Evolutionary conservation across 352 stramenopile genomes (phyloP).

Genomic region (Globisporangium recalcitrans): DNA sequence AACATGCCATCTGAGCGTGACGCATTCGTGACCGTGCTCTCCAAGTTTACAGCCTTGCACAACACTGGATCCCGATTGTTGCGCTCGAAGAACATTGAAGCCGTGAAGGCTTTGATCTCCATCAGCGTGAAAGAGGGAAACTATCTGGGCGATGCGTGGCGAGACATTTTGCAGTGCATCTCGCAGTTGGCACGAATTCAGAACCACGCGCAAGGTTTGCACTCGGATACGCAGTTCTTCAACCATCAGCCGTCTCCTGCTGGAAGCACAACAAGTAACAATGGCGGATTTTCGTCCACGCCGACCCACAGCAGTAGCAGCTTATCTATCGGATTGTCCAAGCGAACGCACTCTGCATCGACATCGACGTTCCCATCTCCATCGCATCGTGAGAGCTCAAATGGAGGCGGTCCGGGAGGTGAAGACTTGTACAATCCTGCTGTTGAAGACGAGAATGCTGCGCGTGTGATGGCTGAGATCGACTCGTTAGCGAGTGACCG

Average conservation of each 20-base stretch:
- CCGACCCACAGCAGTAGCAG: slow-evolving; percentile 24
- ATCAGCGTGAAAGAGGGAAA: slow-evolving; percentile 97
- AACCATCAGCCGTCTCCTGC: slow-evolving; percentile 35
- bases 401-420: slow-evolving; percentile 19
- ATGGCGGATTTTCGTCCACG: slow-evolving; percentile 7
- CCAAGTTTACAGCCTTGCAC: slow-evolving; percentile 95
- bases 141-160: slow-evolving; percentile 96
- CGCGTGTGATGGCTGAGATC: slow-evolving; percentile 79
- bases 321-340: slow-evolving; percentile 15
- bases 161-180: slow-evolving; percentile 94
- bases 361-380: slow-evolving; percentile 36
- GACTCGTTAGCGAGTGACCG: slow-evolving; percentile 86
- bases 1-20: slow-evolving; percentile 92
- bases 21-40: slow-evolving; percentile 94
- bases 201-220: slow-evolving; percentile 90
- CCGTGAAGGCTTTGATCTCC: slow-evolving; percentile 94
- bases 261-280: slow-evolving; percentile 23
- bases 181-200: slow-evolving; percentile 97
- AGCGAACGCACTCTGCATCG: slow-evolving; percentile 14
- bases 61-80: slow-evolving; percentile 90
- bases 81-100: slow-evolving; percentile 97
- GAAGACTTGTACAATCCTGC: slow-evolving; percentile 67
- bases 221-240: slow-evolving; percentile 84
- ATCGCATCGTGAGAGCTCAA: slow-evolving; percentile 37
- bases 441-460: slow-evolving; percentile 81